Evolutionary conservation across 129 eudicot species (phyloP), one percentile per base, ranked within the genome.

Genomic region (Escallonia rubra): DNA sequence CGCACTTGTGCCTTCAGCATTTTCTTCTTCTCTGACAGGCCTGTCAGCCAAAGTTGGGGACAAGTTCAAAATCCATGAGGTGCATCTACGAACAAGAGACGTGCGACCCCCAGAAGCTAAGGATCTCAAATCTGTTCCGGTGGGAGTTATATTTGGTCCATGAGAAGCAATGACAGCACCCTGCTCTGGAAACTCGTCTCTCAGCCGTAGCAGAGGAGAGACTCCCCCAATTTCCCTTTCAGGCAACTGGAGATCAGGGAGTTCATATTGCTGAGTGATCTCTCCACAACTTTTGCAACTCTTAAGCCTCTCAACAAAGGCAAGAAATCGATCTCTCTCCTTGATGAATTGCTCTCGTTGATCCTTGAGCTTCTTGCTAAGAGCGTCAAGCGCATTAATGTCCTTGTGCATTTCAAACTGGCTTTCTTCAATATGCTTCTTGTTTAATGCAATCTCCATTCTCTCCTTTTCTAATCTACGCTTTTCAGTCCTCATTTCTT

Each of bases 381-480:
- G 91, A 49, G 42, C 74, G 49, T 71, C 90, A 14, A 94, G 91
- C 61, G 71, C 87, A 44, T 78, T 67, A 45, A 94, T 90, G 80
- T 94, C 99, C 50, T 79, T 81, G 34, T 55, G 86, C 87, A 94
- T 72, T 43, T 90, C 99, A 48, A 82, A 64, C 75, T 85, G 92
- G 53, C 78, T 73, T 66, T 75, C 86, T 76, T 82, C 85, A 60
- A 93, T 74, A 67, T 76, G 79, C 61, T 61, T 69, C 70, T 76
- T 85, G 79, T 74, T 85, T 55, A 61, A 61, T 41, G 78, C 79
- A 60, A 82, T 72, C 72, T 82, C 89, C 38, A 76, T 76, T 65
- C 64, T 85, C 52, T 77, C 97, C 82, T 74, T 81, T 59, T 90
- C 84, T 8, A 90, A 43, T 64, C 74, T 77, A 46, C 3, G 61